Base-by-base conservation (phyloP, 1,139 yeast genomes). In the Kodamaea alishanica region DNA sequence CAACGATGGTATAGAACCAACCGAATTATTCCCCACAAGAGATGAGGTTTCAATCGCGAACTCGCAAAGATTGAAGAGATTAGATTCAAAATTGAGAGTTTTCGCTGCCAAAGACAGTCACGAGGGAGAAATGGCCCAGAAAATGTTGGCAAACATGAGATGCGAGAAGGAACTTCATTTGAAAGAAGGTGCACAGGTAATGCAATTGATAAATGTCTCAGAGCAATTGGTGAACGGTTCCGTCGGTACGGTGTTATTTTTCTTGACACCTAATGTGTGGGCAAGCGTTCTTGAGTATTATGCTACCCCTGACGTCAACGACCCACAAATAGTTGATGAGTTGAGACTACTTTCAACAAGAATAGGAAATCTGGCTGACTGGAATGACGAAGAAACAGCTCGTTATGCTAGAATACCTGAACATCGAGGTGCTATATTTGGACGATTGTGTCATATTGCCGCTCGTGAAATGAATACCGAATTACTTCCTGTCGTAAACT, bases 11-110 rank as follows among this genome's bases (percentile, higher is more conserved):
- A 77, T 88, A 22, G 80, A 72, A 46, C 95, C 96, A 5, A 85
- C 95, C 0, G 94, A 84, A 55, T 63, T 87, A 32, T 88, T 74
- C 54, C 85, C 96, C 0, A 79, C 87, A 0, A 71, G 94, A 49
- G 62, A 69, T 27, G 94, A 87, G 53, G 97, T 89, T 2, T 84
- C 81, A 34, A 45, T 59, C 20, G 88, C 95, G 1, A 89, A 89
- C 53, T 57, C 66, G 25, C 48, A 65, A 27, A 70, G 89, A 42
- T 63, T 89, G 42, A 45, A 47, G 7, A 55, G 51, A 32, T 49
- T 71, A 6, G 39, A 49, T 5, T 60, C 66, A 0, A 55, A 57
- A 1, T 63, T 67, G 1, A 33, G 34, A 2, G 79, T 79, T 1
- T 85, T 64, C 51, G 54, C 54, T 2, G 80, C 89, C 0, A 47